These are phyloP conservation scores for Tricholoma hemisulphureum DNA, from an alignment of 768 basidiomycete species.

Conservation along the genomic window DNA sequence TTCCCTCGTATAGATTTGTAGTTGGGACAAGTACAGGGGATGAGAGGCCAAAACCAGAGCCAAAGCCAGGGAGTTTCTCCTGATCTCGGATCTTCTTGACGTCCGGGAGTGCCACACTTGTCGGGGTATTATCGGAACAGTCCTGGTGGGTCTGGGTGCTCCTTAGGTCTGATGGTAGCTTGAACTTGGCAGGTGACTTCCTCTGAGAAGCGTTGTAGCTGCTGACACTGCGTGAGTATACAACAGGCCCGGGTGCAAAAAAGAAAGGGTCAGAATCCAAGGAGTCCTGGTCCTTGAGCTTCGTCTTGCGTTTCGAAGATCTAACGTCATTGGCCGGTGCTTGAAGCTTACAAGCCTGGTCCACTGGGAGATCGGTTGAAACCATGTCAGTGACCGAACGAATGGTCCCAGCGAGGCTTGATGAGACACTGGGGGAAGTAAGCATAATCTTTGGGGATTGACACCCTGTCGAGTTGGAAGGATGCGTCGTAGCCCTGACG, in stretches of 20 bases:
- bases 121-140: not conserved
- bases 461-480: not conserved
- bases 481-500: not conserved
- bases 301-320: not conserved
- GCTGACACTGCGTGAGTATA: not conserved
- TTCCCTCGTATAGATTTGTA: not conserved
- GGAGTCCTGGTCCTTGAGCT: not conserved
- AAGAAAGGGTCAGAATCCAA: not conserved
- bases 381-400: not conserved
- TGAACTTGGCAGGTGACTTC: not conserved
- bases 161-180: not conserved
- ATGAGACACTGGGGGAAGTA: conserved; percentile 12
- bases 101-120: not conserved
- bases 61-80: not conserved
- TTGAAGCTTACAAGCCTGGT: not conserved
- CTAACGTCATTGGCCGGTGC: not conserved
- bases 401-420: conserved; percentile 1
- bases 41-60: not conserved
- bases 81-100: not conserved
- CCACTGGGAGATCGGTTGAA: not conserved
- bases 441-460: conserved; percentile 14
- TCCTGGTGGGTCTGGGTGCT: not conserved
- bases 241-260: not conserved
- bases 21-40: not conserved
- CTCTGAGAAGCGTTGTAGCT: not conserved